These are phyloP conservation scores for Lichenothelia convexa DNA, from an alignment of 495 filamentous ascomycete genomes.

Conservation along the genomic window DNA sequence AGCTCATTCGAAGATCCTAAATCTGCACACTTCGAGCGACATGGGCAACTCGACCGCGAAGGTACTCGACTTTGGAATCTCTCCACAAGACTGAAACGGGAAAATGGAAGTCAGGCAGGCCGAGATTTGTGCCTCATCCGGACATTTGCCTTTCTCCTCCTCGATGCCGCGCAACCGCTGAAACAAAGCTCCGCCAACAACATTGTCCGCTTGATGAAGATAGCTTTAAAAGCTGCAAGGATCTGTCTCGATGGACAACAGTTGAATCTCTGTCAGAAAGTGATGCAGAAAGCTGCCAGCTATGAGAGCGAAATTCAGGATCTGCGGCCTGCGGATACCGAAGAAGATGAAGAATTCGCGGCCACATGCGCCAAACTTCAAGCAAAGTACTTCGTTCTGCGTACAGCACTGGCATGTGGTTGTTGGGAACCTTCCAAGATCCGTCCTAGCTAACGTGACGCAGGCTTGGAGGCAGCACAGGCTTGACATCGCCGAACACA, in stretches of 20 bases:
- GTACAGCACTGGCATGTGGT: slow-evolving; percentile 40
- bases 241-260: slow-evolving; percentile 42
- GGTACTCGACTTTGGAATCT: slow-evolving; percentile 52
- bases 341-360: slow-evolving; percentile 17
- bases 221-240: slow-evolving; percentile 47
- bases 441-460: slow-evolving; percentile 5
- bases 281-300: slow-evolving; percentile 43
- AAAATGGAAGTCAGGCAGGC: slow-evolving; percentile 3
- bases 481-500: slow-evolving; percentile 57
- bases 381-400: slow-evolving; percentile 50
- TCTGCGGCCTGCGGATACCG: slow-evolving; percentile 7
- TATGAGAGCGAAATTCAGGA: slow-evolving; percentile 37
- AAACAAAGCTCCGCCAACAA: neutral
- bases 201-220: slow-evolving; percentile 36
- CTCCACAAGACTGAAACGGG: slow-evolving; percentile 31
- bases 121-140: slow-evolving; percentile 27
- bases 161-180: slow-evolving; percentile 36
- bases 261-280: slow-evolving; percentile 34
- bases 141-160: slow-evolving; percentile 49
- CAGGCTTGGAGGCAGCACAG: slow-evolving; percentile 57
- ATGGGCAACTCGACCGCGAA: slow-evolving; percentile 31
- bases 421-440: neutral
- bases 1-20: slow-evolving; percentile 13
- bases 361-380: slow-evolving; percentile 22
- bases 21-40: no score